A percentile compares a stretch with the other conserved stretches of the same genome.
Evolutionary conservation across 164 flowering plant genomes (phyloP).

Genomic region (Aristolochia californica): DNA sequence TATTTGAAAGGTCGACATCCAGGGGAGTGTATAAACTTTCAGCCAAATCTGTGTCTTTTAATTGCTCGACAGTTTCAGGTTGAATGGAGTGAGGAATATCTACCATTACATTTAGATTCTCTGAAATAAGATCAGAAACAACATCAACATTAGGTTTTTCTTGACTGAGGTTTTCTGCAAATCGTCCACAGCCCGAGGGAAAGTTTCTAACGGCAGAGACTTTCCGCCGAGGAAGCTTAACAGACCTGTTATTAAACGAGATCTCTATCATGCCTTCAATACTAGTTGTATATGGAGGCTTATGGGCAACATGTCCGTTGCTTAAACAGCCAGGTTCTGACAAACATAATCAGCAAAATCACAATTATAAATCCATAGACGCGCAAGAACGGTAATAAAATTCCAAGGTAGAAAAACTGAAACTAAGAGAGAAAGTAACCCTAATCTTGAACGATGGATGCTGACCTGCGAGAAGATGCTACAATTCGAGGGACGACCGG

Average conservation of each 20-base stretch:
- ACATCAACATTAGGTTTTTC: neutral
- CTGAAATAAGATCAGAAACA: neutral
- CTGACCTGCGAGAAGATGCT: neutral
- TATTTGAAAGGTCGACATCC: too few relatives aligned
- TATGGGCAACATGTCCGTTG: neutral
- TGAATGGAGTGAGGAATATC: neutral
- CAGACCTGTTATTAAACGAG: neutral
- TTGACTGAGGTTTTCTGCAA: conserved; percentile 2
- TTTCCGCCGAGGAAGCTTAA: conserved; percentile 36
- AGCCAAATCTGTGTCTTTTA: neutral
- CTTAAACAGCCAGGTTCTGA: neutral
- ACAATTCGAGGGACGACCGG: too few relatives aligned
- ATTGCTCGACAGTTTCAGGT: neutral
- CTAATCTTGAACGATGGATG: neutral
- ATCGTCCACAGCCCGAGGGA: conserved; percentile 40
- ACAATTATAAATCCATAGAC: neutral
- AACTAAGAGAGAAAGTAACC: neutral
- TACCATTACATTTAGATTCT: too few relatives aligned
- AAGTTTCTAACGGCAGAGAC: conserved; percentile 48
- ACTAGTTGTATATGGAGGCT: neutral
- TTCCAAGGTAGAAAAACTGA: neutral
- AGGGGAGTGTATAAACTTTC: neutral
- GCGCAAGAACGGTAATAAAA: neutral
- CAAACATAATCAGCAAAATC: neutral
- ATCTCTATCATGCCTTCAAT: conserved; percentile 1